phyloP scores from a whole-genome alignment of 257 asterid genomes.

The Lavandula angustifolia region DNA sequence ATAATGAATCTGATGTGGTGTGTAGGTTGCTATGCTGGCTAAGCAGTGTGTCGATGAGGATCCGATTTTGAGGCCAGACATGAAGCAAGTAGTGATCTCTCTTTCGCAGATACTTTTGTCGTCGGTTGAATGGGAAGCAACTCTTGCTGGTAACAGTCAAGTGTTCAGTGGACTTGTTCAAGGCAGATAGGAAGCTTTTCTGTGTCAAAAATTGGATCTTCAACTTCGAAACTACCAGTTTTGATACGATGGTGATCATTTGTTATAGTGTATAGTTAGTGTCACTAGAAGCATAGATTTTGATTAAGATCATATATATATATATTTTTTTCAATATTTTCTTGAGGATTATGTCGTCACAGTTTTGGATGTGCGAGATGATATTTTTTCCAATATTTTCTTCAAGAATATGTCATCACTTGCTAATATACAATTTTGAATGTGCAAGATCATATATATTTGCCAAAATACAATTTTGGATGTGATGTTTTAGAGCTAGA shows the following conservation, averaged over 20 bases:
- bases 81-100: constrained; percentile 87
- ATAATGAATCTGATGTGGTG: neutral
- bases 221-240: neutral
- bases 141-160: constrained; percentile 98
- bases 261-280: constrained; percentile 23
- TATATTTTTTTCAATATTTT: constrained; percentile 21
- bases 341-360: constrained; percentile 18
- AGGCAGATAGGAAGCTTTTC: constrained; percentile 62
- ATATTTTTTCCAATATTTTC: too few species aligned
- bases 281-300: constrained; percentile 32
- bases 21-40: constrained; percentile 77
- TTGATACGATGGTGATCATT: neutral
- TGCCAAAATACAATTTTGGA: too few species aligned
- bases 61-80: constrained; percentile 91
- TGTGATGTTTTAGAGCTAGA: too few species aligned
- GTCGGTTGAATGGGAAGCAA: constrained; percentile 98
- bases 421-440: too few species aligned
- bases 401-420: too few species aligned
- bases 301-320: neutral
- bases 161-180: constrained; percentile 96
- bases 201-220: neutral
- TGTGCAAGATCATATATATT: too few species aligned
- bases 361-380: constrained; percentile 16
- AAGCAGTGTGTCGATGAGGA: constrained; percentile 94
- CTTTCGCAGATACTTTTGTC: constrained; percentile 89